Conservation (phyloP, 768 basidiomycete species). For the Galerina marginata region DNA sequence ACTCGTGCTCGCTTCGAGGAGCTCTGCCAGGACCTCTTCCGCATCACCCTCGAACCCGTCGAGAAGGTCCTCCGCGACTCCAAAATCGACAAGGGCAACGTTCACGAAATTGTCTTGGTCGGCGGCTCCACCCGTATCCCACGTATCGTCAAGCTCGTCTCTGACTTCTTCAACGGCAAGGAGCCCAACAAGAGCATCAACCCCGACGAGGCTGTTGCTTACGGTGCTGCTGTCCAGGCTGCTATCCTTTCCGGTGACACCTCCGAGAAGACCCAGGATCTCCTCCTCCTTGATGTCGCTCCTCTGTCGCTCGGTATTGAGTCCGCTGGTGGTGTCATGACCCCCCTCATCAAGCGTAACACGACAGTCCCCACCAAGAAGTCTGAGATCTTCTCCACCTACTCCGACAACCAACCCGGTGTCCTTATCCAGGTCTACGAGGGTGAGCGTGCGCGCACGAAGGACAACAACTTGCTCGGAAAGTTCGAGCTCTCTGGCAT, state of each 20-base stretch:
- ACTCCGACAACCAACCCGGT: constrained; percentile 13
- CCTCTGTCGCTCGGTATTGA: constrained; percentile 14
- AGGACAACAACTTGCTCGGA: constrained; percentile 16
- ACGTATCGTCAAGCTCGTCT: constrained; percentile 93
- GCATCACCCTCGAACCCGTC: too few species aligned
- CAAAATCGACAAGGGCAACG: too few species aligned
- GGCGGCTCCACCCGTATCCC: not conserved
- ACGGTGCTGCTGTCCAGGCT: constrained; percentile 97
- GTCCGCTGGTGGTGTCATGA: constrained; percentile 12
- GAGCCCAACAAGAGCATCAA: constrained; percentile 99
- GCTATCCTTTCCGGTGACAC: constrained; percentile 97
- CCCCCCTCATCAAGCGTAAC: constrained; percentile 10
- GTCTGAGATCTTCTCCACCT: constrained; percentile 16
- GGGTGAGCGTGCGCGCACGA: constrained; percentile 12
- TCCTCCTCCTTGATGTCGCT: constrained; percentile 13
- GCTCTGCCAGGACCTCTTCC: too few species aligned
- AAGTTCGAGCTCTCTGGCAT: constrained; percentile 14
- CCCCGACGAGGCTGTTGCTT: constrained; percentile 85
- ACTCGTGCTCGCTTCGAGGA: too few species aligned
- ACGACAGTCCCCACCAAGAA: constrained; percentile 10
- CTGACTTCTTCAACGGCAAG: constrained; percentile 97
- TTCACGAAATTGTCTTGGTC: not conserved
- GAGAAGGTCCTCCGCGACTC: too few species aligned
- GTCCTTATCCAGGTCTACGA: constrained; percentile 17
- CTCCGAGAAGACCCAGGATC: constrained; percentile 49